phyloP scores from a whole-genome alignment of 2,329 filamentous ascomycete genomes.

The Colletotrichum lupini region DNA sequence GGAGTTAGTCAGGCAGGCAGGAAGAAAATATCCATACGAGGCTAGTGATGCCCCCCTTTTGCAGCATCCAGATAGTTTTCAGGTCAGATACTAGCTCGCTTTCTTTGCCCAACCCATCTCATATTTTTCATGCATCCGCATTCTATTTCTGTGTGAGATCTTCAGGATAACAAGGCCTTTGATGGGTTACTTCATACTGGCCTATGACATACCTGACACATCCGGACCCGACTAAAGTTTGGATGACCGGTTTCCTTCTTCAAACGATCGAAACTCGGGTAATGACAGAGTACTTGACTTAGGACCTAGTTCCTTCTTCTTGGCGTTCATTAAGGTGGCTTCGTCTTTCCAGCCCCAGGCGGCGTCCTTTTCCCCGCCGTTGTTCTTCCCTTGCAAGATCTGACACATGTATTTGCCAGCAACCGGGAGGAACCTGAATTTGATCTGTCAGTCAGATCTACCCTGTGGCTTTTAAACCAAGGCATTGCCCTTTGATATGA shows the following conservation, averaged over 20 bases:
- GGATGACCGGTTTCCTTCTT: background rate
- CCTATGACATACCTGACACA: background rate
- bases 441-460: background rate
- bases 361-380: constrained; percentile 1
- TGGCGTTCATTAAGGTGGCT: background rate
- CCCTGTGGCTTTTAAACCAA: no score
- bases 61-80: background rate
- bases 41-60: constrained; percentile 15
- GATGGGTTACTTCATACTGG: no score
- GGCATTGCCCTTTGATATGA: no score
- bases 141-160: background rate
- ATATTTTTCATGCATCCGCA: background rate
- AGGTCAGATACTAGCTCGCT: background rate
- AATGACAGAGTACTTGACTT: background rate
- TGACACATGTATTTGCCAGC: constrained; percentile 15
- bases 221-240: background rate
- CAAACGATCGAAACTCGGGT: background rate
- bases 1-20: constrained; percentile 11
- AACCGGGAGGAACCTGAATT: constrained; percentile 6
- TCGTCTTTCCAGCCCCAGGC: constrained; percentile 21
- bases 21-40: constrained; percentile 19
- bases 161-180: no score
- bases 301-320: background rate
- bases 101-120: background rate
- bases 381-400: constrained; percentile 1